A percentile compares a stretch with the other conserved stretches of the same genome.
Conservation (phyloP, 768 basidiomycete genomes). For the Hygrocybe punicea region DNA sequence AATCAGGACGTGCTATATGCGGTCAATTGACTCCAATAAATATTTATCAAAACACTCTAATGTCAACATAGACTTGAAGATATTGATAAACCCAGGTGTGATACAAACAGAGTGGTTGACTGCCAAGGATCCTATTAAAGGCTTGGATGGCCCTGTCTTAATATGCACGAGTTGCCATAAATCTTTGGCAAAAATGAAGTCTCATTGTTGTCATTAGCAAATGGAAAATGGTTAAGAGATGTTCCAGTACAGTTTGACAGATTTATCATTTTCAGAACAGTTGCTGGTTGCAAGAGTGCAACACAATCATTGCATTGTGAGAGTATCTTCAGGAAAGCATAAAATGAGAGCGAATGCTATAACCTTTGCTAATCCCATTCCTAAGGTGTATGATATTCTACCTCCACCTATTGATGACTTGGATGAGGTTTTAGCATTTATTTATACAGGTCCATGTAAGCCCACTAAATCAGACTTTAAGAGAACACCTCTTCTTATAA, state of each 20-base stretch:
- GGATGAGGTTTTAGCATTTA: no score
- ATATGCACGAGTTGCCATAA: no score
- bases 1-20: no score
- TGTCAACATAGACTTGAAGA: not conserved
- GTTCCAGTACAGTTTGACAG: slow-evolving; percentile 27
- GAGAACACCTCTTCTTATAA: slow-evolving; percentile 22
- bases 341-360: slow-evolving; percentile 38
- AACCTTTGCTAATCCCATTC: no score
- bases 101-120: no score
- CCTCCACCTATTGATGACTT: slow-evolving; percentile 20
- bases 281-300: slow-evolving; percentile 23
- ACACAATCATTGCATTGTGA: no score
- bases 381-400: slow-evolving; percentile 17
- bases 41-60: not conserved
- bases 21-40: not conserved
- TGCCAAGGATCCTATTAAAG: no score
- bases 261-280: slow-evolving; percentile 30
- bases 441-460: no score
- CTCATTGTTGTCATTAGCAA: slow-evolving; percentile 7
- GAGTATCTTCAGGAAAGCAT: slow-evolving; percentile 25
- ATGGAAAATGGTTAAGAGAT: slow-evolving; percentile 32
- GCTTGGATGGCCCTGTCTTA: no score
- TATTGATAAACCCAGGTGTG: not conserved
- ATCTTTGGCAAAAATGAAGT: slow-evolving; percentile 27
- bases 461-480: slow-evolving; percentile 14